A percentile compares a stretch with the other conserved stretches of the same genome.
These are phyloP conservation scores for Cladophialophora immunda DNA, from an alignment of 2,329 filamentous ascomycete genomes.

Conservation along the genomic window DNA sequence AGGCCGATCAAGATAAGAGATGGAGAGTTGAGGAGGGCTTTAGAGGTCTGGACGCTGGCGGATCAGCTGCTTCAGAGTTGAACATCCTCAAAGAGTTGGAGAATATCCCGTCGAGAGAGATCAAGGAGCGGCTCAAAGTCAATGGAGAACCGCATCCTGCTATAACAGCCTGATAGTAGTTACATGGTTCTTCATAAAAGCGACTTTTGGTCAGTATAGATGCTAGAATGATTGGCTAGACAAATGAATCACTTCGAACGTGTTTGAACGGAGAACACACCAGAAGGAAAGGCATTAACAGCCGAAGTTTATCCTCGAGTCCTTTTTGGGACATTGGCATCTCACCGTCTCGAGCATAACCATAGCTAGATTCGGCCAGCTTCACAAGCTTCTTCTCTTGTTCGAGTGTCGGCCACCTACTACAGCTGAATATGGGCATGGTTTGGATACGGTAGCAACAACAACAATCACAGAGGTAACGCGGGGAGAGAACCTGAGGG, in stretches of 20 bases:
- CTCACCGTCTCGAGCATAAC: not conserved
- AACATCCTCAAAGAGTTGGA: conserved; percentile 33
- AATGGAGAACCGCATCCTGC: not conserved
- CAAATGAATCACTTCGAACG: no score
- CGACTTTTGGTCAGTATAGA: not conserved
- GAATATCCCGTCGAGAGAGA: conserved; percentile 1
- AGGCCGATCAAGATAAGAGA: conserved; percentile 64
- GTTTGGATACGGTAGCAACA: not conserved
- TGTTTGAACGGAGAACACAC: no score
- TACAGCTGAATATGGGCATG: not conserved
- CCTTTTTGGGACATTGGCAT: not conserved
- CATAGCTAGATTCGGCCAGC: not conserved
- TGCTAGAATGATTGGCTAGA: not conserved
- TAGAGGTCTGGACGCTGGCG: conserved; percentile 67
- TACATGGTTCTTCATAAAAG: not conserved
- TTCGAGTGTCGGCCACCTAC: no score
- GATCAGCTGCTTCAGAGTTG: conserved; percentile 25
- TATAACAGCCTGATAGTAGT: not conserved
- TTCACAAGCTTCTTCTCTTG: not conserved
- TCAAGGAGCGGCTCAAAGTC: conserved; percentile 6
- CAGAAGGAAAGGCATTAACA: not conserved
- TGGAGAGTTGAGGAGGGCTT: conserved; percentile 94
- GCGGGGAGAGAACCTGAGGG: not conserved
- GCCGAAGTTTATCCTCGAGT: not conserved
- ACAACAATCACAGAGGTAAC: not conserved